These are phyloP conservation scores for Polyplosphaeria fusca DNA, from an alignment of 495 filamentous ascomycete species.

Conservation along the genomic window DNA sequence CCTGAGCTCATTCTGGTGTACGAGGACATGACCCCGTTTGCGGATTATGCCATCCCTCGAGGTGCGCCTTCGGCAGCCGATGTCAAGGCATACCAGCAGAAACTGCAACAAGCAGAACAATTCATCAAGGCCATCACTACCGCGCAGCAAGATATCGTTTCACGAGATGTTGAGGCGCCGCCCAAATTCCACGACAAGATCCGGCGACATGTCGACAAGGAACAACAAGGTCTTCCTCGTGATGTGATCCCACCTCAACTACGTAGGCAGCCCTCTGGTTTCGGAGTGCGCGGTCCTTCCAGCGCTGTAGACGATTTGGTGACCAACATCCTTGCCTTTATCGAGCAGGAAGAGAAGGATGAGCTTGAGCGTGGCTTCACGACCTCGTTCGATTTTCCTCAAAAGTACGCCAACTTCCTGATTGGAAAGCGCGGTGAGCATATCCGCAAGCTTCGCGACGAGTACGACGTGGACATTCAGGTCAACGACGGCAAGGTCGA, in stretches of 20 bases:
- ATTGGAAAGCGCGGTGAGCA: conserved; percentile 91
- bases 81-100: conserved; percentile 62
- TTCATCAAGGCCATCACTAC: conserved; percentile 67
- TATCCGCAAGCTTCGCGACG: conserved; percentile 91
- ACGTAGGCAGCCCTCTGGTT: conserved; percentile 7
- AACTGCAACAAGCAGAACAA: conserved; percentile 67
- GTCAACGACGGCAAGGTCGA: conserved; percentile 70
- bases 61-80: conserved; percentile 60
- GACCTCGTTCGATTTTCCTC: conserved; percentile 83
- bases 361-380: conserved; percentile 85
- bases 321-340: conserved; percentile 67
- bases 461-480: conserved; percentile 96
- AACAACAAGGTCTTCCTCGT: conserved; percentile 64
- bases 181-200: conserved; percentile 78
- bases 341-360: conserved; percentile 79
- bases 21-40: conserved; percentile 59
- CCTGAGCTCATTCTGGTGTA: conserved; percentile 78
- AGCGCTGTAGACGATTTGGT: conserved; percentile 65
- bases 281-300: conserved; percentile 74
- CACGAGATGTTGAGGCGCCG: conserved; percentile 64
- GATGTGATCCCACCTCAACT: conserved; percentile 72
- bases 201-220: conserved; percentile 68
- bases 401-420: conserved; percentile 87
- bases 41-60: conserved; percentile 65
- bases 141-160: conserved; percentile 66